Percentiles rank a stretch among this genome's conserved stretches.
phyloP scores from a whole-genome alignment of 1,284 basidiomycete genomes.

The Leccinum brunneo-olivaceum region DNA sequence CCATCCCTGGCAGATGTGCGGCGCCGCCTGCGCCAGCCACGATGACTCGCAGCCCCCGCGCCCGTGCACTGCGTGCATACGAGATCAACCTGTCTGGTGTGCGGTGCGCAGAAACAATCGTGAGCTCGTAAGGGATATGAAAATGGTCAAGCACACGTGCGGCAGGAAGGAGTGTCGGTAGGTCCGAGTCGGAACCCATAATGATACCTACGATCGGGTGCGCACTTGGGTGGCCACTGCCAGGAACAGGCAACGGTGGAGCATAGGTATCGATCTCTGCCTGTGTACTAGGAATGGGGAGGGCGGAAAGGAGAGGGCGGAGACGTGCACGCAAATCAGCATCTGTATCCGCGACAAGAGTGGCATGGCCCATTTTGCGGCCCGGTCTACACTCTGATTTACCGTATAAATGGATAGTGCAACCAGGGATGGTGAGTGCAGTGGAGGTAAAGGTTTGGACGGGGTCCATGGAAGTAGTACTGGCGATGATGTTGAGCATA shows the following conservation, averaged over 20 bases:
- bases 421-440: slow-evolving; percentile 69
- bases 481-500: slow-evolving; percentile 95
- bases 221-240: slow-evolving; percentile 53
- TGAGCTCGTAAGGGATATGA: slow-evolving; percentile 85
- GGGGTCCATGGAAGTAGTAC: slow-evolving; percentile 59
- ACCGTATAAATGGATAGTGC: slow-evolving; percentile 87
- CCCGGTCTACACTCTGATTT: slow-evolving; percentile 87
- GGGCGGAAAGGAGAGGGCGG: slow-evolving; percentile 61
- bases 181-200: slow-evolving; percentile 99
- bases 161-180: slow-evolving; percentile 88
- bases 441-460: slow-evolving; percentile 46
- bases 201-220: slow-evolving; percentile 89
- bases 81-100: slow-evolving; percentile 85
- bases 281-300: slow-evolving; percentile 47
- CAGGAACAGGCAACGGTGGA: slow-evolving; percentile 37
- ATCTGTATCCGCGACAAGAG: slow-evolving; percentile 80
- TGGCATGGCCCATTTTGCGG: slow-evolving; percentile 98
- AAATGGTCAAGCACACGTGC: slow-evolving; percentile 83
- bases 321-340: slow-evolving; percentile 67
- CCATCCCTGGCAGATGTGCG: slow-evolving; percentile 97
- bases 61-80: slow-evolving; percentile 75
- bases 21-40: slow-evolving; percentile 97
- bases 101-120: slow-evolving; percentile 94
- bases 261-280: slow-evolving; percentile 53
- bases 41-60: slow-evolving; percentile 73